These are phyloP conservation scores for Skeletonema potamos DNA, from an alignment of 108 stramenopile species.

Conservation along the genomic window DNA sequence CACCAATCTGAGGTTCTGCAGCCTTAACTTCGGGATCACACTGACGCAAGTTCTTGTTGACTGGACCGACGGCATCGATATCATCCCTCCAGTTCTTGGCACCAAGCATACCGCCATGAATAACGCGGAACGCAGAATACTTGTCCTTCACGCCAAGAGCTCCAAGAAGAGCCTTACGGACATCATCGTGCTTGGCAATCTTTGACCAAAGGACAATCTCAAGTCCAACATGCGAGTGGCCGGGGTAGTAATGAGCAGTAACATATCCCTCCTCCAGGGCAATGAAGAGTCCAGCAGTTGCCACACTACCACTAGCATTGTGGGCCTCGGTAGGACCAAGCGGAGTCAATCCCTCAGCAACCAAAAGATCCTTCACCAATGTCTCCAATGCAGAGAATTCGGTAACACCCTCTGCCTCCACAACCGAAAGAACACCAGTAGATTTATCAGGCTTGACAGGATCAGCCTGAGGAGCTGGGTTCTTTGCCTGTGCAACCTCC, in stretches of 20 bases:
- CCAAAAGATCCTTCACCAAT: conserved; percentile 26
- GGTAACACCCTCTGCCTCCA: conserved; percentile 64
- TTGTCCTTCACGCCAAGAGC: conserved; percentile 16
- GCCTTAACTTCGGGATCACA: conserved; percentile 41
- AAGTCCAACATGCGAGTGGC: conserved; percentile 51
- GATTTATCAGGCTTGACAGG: conserved; percentile 48
- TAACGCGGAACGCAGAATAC: conserved; percentile 60
- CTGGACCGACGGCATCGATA: conserved; percentile 69
- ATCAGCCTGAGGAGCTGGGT: conserved; percentile 19
- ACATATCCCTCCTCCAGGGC: conserved; percentile 51
- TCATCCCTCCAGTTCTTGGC: conserved; percentile 79
- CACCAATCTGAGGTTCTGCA: conserved; percentile 38
- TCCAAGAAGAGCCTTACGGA: conserved; percentile 33
- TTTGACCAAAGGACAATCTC: conserved; percentile 50
- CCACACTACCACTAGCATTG: conserved; percentile 23
- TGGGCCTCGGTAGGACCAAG: conserved; percentile 32
- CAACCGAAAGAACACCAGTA: conserved; percentile 70
- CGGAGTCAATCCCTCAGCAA: conserved; percentile 20
- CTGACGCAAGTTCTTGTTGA: conserved; percentile 43
- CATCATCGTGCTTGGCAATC: conserved; percentile 48
- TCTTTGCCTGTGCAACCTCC: conserved; percentile 25
- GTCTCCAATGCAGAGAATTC: conserved; percentile 27
- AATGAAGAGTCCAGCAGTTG: conserved; percentile 36
- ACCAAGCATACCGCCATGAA: conserved; percentile 84
- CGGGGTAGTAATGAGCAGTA: conserved; percentile 48